phyloP scores from a whole-genome alignment of 192 early-diverging fungal species.

The Oehlia diaphana region DNA sequence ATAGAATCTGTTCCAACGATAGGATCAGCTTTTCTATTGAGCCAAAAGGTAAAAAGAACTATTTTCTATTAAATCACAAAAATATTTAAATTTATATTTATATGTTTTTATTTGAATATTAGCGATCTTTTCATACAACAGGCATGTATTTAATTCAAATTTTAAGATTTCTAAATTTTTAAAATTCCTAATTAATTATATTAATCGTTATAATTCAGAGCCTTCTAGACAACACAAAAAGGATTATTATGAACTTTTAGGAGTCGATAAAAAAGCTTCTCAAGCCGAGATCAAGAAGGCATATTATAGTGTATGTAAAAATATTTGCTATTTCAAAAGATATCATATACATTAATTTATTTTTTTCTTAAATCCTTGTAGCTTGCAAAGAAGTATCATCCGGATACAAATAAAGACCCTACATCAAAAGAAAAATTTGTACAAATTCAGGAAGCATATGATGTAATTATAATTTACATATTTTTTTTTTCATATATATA shows the following conservation, averaged over 20 bases:
- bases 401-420: constrained; percentile 94
- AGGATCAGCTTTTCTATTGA: not conserved
- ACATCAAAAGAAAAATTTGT: constrained; percentile 95
- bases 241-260: constrained; percentile 86
- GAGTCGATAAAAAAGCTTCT: constrained; percentile 76
- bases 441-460: constrained; percentile 97
- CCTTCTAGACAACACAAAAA: constrained; percentile 42
- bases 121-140: constrained; percentile 25
- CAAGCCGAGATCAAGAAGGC: constrained; percentile 93
- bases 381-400: constrained; percentile 97
- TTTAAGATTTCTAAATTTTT: not conserved
- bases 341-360: constrained; percentile 16
- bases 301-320: constrained; percentile 77
- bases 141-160: not conserved
- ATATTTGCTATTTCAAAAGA: constrained; percentile 9
- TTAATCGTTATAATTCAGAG: not conserved
- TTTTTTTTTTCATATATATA: constrained; percentile 5
- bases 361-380: constrained; percentile 32
- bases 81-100: not conserved
- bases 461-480: constrained; percentile 40
- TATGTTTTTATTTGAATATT: not conserved
- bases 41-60: not conserved
- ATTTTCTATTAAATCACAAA: not conserved
- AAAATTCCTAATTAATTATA: not conserved
- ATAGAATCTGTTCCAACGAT: not conserved